Evolutionary conservation across 108 stramenopile species (phyloP).

Genomic region (Discostella stelligeroides): DNA sequence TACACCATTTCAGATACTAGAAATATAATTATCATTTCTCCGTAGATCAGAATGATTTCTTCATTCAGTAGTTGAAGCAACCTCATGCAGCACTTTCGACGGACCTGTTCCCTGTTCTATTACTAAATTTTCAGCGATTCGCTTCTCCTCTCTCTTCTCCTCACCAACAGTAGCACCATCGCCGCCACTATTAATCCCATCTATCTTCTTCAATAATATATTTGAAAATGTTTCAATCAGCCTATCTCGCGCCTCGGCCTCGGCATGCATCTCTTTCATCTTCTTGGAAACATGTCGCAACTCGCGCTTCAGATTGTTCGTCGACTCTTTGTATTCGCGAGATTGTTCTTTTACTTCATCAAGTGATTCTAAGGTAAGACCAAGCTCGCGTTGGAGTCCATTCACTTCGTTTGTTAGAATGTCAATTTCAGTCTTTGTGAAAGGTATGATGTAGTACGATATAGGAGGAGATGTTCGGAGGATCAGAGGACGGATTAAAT

Average conservation of each 20-base stretch:
- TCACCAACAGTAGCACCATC: background rate
- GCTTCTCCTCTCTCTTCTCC: background rate
- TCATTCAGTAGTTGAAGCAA: background rate
- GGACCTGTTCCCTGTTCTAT: no score
- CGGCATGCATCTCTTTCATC: slow-evolving; percentile 20
- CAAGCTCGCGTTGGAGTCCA: slow-evolving; percentile 41
- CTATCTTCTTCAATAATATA: slow-evolving; percentile 31
- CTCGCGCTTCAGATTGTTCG: slow-evolving; percentile 29
- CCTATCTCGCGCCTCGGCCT: slow-evolving; percentile 48
- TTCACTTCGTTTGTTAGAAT: slow-evolving; percentile 38
- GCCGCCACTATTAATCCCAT: slow-evolving; percentile 10
- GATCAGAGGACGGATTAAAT: no score
- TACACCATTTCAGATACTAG: no score
- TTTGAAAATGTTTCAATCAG: slow-evolving; percentile 40
- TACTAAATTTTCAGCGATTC: background rate
- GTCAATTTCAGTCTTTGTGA: slow-evolving; percentile 36
- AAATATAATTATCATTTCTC: no score
- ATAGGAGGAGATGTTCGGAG: no score
- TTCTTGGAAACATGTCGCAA: slow-evolving; percentile 18
- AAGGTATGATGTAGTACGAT: no score
- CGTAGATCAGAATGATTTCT: no score
- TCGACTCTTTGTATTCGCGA: slow-evolving; percentile 13
- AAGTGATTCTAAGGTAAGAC: slow-evolving; percentile 16
- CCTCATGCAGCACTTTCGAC: no score
- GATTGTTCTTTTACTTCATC: slow-evolving; percentile 25